A percentile compares a stretch with the other conserved stretches of the same genome.
These are phyloP conservation scores for Pichia sp. DNA, from an alignment of 1,139 yeast genomes.

Conservation along the genomic window DNA sequence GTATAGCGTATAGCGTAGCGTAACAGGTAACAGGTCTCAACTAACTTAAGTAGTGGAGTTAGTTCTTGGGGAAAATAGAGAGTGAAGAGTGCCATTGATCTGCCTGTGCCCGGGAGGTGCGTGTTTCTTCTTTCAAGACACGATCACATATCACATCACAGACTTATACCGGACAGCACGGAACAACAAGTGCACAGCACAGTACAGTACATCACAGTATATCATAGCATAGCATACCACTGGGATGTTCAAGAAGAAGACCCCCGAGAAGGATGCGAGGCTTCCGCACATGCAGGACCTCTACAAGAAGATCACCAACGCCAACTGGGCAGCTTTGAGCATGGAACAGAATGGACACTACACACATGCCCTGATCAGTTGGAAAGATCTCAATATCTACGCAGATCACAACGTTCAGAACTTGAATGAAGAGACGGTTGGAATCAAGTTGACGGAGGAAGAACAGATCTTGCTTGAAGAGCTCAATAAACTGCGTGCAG, in stretches of 20 bases:
- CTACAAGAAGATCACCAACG: conserved; percentile 28
- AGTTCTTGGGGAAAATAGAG: too few species aligned
- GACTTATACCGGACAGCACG: too few species aligned
- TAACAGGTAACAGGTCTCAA: too few species aligned
- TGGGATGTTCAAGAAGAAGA: conserved; percentile 26
- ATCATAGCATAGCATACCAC: too few species aligned
- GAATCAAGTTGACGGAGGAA: conserved; percentile 30
- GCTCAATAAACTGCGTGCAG: conserved; percentile 43
- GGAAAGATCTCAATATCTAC: conserved; percentile 62
- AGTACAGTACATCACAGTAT: too few species aligned
- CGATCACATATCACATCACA: too few species aligned
- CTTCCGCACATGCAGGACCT: conserved; percentile 53
- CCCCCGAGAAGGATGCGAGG: conserved; percentile 35
- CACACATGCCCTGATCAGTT: conserved; percentile 57
- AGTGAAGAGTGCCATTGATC: too few species aligned
- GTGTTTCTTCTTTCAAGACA: too few species aligned
- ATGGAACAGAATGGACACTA: conserved; percentile 48
- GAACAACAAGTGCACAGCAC: too few species aligned
- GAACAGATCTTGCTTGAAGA: conserved; percentile 40
- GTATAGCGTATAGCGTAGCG: too few species aligned
- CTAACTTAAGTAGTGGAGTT: too few species aligned
- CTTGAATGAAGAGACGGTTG: conserved; percentile 37
- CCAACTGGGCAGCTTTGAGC: conserved; percentile 28
- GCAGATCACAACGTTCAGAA: conserved; percentile 48
- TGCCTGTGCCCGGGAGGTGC: too few species aligned